Evolutionary conservation across 1,139 yeast species (phyloP).

Genomic region (Yamadazyma triangularis): DNA sequence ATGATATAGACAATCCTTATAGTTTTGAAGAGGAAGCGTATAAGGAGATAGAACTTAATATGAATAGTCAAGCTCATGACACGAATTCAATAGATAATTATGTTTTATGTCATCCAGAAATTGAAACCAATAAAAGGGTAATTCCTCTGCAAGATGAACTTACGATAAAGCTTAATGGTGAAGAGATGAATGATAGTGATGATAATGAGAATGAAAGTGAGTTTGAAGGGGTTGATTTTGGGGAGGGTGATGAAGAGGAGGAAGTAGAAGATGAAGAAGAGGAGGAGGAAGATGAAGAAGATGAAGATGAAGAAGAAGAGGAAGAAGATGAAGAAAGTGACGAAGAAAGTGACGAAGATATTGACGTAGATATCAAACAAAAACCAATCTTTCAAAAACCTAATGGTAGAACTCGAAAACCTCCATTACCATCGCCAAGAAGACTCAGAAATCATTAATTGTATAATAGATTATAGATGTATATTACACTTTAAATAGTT

Average conservation of each 20-base stretch:
- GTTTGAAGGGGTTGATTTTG: conserved; percentile 5
- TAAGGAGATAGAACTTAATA: conserved; percentile 35
- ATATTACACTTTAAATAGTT: conserved; percentile 42
- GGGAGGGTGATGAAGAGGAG: conserved; percentile 8
- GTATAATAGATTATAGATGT: conserved; percentile 3
- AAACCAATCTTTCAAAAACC: too few species aligned
- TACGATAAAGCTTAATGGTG: conserved; percentile 2
- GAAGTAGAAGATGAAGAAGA: conserved; percentile 9
- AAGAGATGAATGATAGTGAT: conserved; percentile 3
- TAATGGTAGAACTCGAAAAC: too few species aligned
- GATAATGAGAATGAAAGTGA: conserved; percentile 2
- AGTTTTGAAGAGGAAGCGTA: conserved; percentile 50
- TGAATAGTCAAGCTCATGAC: conserved; percentile 11
- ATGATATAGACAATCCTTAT: conserved; percentile 60
- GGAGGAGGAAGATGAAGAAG: conserved; percentile 9
- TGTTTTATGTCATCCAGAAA: conserved; percentile 30
- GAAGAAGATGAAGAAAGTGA: conserved; percentile 13
- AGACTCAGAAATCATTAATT: conserved; percentile 2
- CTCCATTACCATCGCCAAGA: too few species aligned
- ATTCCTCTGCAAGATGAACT: conserved; percentile 1
- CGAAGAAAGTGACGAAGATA: conserved; percentile 6
- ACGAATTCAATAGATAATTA: conserved; percentile 17
- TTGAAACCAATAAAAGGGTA: conserved; percentile 7
- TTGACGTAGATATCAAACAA: conserved; percentile 4
- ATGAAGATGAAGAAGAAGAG: conserved; percentile 11